Conservation (phyloP, 352 stramenopile species). For the Phytophthora sansomeana region DNA sequence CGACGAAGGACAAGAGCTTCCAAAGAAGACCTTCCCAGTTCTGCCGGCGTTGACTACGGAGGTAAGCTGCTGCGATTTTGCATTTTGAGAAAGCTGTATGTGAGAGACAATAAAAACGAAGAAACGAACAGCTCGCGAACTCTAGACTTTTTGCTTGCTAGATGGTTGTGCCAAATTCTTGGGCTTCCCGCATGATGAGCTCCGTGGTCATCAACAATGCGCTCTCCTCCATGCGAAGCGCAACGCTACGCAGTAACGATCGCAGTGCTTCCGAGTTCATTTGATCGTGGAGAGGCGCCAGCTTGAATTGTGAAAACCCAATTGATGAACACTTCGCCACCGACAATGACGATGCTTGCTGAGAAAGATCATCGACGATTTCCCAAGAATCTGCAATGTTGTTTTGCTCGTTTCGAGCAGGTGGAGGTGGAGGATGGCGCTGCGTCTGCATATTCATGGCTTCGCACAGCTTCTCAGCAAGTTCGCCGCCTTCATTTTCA, state of each 20-base stretch:
- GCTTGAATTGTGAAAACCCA: slow-evolving; percentile 51
- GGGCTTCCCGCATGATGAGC: slow-evolving; percentile 21
- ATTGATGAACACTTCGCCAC: slow-evolving; percentile 13
- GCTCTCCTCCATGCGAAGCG: slow-evolving; percentile 16
- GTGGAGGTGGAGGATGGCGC: background rate
- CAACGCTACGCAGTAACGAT: slow-evolving; percentile 33
- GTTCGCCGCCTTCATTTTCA: slow-evolving; percentile 23
- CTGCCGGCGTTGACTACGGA: slow-evolving; percentile 26
- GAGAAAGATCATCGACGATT: slow-evolving; percentile 12
- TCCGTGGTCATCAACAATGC: slow-evolving; percentile 5
- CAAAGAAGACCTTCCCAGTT: slow-evolving; percentile 7
- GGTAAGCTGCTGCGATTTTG: slow-evolving; percentile 32
- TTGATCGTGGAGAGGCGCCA: slow-evolving; percentile 29
- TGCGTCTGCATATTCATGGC: slow-evolving; percentile 60
- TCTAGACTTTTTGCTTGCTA: slow-evolving; percentile 1
- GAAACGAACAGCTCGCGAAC: slow-evolving; percentile 31
- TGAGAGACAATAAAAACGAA: slow-evolving; percentile 41
- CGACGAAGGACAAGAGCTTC: slow-evolving; percentile 16
- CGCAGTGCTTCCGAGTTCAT: slow-evolving; percentile 26
- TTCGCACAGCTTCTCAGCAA: slow-evolving; percentile 45
- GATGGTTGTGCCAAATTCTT: slow-evolving; percentile 3
- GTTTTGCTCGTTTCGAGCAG: slow-evolving; percentile 1
- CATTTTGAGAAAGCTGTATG: slow-evolving; percentile 35
- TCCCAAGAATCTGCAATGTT: slow-evolving; percentile 38
- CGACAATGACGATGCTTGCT: slow-evolving; percentile 7